Base-by-base conservation (phyloP, 2,329 filamentous ascomycete species). In the Byssoonygena ceratinophila region DNA sequence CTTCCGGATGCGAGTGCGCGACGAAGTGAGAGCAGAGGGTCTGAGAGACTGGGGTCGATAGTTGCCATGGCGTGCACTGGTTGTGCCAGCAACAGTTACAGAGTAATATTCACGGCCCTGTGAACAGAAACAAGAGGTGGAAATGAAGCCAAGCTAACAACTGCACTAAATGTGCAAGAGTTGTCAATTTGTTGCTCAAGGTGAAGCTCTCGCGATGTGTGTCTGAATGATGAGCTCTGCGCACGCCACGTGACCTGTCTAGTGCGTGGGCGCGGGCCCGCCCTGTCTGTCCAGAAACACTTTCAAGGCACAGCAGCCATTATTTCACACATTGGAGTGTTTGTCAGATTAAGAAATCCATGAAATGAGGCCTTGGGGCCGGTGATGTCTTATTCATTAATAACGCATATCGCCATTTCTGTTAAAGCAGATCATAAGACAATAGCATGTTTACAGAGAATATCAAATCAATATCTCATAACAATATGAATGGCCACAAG, bases 1-100 rank as follows among this genome's bases (percentile, higher is more conserved):
- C 76, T 79, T 61, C 76, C 77, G 61, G 77, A 77, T 53, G 81
- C 78, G 70, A 97, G 92, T 58, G 86, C 83, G 65, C 85, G 82
- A 64, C 90, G 87, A 60, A 97, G 78, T 58, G 92, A 82, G 59
- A 89, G 76, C 59, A 97, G 82, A 47, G 90, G 82, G 65, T 97
- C 89, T 58, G 80, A 76, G 57, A 66, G 66, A 50, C 64, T 59
- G 23, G 68, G 64, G 60, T 82, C 80, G 51, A 77, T 51, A 45
- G 41, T 50, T 18, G 55, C 55, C 47, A 56, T 54, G 45, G 27
- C 46, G 40, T n/a, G 31, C 44, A 37, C 40, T 32, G 22, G 9
- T 8, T 44, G 39, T 25, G 22, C 16, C 23, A 7, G 27, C 34
- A 41, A 39, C 20, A 12, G 18, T 2, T 36, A 20, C 18, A 11